phyloP scores from a whole-genome alignment of 768 basidiomycete genomes.

The Collybia nuda region DNA sequence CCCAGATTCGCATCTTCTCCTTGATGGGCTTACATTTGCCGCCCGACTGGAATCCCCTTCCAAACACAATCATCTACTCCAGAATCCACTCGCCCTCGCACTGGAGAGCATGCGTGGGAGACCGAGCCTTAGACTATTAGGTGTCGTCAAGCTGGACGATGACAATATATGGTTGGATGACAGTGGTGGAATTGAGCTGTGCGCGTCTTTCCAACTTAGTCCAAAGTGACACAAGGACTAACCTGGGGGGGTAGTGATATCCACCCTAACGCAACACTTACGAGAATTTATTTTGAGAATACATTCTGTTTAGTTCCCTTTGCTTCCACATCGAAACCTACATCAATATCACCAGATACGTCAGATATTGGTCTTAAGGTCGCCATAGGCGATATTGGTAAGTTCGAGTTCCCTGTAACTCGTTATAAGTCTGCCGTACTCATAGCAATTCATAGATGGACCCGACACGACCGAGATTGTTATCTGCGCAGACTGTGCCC shows the following conservation, averaged over 20 bases:
- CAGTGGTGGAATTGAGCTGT: conserved; percentile 45
- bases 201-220: conserved; percentile 9
- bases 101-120: conserved; percentile 81
- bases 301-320: conserved; percentile 55
- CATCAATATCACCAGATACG: conserved; percentile 14
- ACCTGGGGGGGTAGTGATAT: conserved; percentile 51
- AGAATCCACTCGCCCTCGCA: conserved; percentile 70
- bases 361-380: conserved; percentile 64
- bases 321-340: conserved; percentile 21
- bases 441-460: conserved; percentile 42
- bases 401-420: conserved; percentile 11
- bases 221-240: background rate
- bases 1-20: conserved; percentile 67
- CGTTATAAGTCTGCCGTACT: background rate
- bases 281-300: conserved; percentile 70
- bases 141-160: conserved; percentile 49
- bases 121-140: conserved; percentile 59
- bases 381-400: conserved; percentile 69
- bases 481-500: conserved; percentile 37
- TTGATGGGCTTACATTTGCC: conserved; percentile 75
- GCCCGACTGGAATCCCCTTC: conserved; percentile 43
- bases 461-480: conserved; percentile 70
- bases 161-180: conserved; percentile 54
- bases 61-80: conserved; percentile 45
- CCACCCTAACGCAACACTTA: conserved; percentile 62